phyloP scores from a whole-genome alignment of 345 rosid genomes.

The Salix exigua region DNA sequence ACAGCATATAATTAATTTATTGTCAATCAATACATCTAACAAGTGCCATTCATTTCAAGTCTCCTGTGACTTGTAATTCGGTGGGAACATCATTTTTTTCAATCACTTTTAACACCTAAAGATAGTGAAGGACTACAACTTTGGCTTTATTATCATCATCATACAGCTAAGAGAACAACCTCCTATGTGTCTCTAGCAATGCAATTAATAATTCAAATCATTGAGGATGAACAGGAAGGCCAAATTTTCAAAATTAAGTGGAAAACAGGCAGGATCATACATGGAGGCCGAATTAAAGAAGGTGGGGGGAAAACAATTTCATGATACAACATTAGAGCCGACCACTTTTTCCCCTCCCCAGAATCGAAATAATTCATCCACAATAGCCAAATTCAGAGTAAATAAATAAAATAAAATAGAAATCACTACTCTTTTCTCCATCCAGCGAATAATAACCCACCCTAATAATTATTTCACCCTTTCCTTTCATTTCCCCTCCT shows the following conservation, averaged over 20 bases:
- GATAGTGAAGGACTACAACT: not conserved
- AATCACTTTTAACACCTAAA: not conserved
- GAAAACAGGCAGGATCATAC: not conserved
- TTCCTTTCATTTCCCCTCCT: slow-evolving; percentile 1
- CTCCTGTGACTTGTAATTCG: not conserved
- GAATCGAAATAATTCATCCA: slow-evolving; percentile 18
- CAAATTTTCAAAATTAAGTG: not conserved
- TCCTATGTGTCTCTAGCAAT: not conserved
- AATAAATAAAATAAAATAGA: not conserved
- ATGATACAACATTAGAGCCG: not conserved
- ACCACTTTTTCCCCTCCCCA: slow-evolving; percentile 6
- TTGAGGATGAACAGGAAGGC: slow-evolving; percentile 4
- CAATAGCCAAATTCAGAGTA: not conserved
- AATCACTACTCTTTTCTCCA: slow-evolving; percentile 19
- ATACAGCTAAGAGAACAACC: not conserved
- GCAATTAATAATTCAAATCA: not conserved
- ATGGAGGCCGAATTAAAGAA: not conserved
- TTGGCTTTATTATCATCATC: not conserved
- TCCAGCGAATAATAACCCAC: slow-evolving; percentile 24
- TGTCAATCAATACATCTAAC: too few species aligned
- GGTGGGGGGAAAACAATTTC: slow-evolving; percentile 10
- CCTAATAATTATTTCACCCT: slow-evolving; percentile 16
- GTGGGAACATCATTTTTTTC: not conserved
- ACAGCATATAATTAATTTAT: too few species aligned
- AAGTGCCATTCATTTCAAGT: not conserved